Evolutionary conservation across 208 protist genomes (phyloP).

Genomic region (Trypanosoma caninum): DNA sequence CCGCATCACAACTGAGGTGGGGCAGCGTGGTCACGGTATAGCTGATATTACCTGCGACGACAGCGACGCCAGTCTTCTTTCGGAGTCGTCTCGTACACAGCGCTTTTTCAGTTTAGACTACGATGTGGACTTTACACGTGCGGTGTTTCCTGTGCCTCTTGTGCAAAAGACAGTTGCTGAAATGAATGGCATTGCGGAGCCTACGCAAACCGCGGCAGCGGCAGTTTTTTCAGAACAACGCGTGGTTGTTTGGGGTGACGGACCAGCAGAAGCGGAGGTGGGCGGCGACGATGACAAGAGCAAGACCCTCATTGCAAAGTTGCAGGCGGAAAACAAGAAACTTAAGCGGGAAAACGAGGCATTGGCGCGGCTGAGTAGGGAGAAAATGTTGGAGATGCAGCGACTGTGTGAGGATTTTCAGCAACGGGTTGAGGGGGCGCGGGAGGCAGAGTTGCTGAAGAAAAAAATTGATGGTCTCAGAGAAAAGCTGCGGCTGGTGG

Average conservation of each 20-base stretch:
- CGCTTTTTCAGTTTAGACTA: slow-evolving; percentile 82
- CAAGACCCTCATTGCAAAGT: slow-evolving; percentile 8
- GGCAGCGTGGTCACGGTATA: slow-evolving; percentile 2
- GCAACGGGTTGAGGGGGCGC: slow-evolving; percentile 29
- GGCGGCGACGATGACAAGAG: background rate
- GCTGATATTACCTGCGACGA: background rate
- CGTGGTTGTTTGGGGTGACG: too few relatives aligned
- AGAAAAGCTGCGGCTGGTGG: slow-evolving; percentile 32
- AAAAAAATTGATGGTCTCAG: slow-evolving; percentile 49
- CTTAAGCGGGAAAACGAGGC: slow-evolving; percentile 62
- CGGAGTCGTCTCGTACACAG: slow-evolving; percentile 29
- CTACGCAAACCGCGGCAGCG: too few relatives aligned
- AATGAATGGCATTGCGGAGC: background rate
- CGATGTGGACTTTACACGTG: slow-evolving; percentile 85
- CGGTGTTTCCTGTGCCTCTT: slow-evolving; percentile 78
- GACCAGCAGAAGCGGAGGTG: slow-evolving; percentile 2
- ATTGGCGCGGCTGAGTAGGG: slow-evolving; percentile 50
- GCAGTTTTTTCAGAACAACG: too few relatives aligned
- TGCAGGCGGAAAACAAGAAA: slow-evolving; percentile 50
- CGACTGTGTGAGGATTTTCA: slow-evolving; percentile 74
- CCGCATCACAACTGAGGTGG: slow-evolving; percentile 60
- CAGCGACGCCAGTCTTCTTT: slow-evolving; percentile 20
- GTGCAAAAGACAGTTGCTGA: slow-evolving; percentile 4
- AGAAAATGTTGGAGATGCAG: slow-evolving; percentile 89
- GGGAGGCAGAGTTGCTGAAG: slow-evolving; percentile 45